phyloP scores from a whole-genome alignment of 352 stramenopile species.

The Phytophthora idaei region DNA sequence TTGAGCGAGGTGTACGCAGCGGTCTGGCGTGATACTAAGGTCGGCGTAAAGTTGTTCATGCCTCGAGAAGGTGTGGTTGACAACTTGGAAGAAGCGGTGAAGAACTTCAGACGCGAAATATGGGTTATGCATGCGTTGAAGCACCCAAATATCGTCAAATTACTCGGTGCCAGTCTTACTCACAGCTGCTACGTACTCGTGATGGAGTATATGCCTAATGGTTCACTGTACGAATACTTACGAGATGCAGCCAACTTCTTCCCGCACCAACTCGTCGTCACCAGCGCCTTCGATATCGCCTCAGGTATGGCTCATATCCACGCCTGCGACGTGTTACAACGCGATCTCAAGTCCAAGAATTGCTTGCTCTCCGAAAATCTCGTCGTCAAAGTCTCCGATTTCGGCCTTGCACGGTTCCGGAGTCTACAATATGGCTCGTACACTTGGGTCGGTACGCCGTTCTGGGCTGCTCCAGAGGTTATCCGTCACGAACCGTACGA shows the following conservation, averaged over 20 bases:
- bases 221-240: slow-evolving; percentile 83
- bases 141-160: slow-evolving; percentile 77
- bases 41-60: slow-evolving; percentile 82
- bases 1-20: slow-evolving; percentile 80
- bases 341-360: slow-evolving; percentile 85
- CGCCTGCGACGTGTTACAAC: slow-evolving; percentile 57
- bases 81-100: slow-evolving; percentile 70
- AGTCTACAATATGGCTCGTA: slow-evolving; percentile 49
- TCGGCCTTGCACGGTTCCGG: slow-evolving; percentile 69
- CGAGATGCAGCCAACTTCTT: slow-evolving; percentile 79
- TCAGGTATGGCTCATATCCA: slow-evolving; percentile 73
- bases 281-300: slow-evolving; percentile 67
- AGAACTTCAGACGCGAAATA: slow-evolving; percentile 83
- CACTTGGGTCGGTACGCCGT: slow-evolving; percentile 81
- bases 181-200: slow-evolving; percentile 81
- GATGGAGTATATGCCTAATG: slow-evolving; percentile 89
- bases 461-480: slow-evolving; percentile 79
- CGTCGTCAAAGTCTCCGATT: slow-evolving; percentile 78
- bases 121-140: slow-evolving; percentile 79
- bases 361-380: slow-evolving; percentile 78
- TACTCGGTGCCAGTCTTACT: slow-evolving; percentile 79
- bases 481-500: slow-evolving; percentile 80
- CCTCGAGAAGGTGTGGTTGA: slow-evolving; percentile 72
- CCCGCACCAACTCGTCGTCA: slow-evolving; percentile 63
- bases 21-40: slow-evolving; percentile 76